Conservation (phyloP, 2,329 filamentous ascomycete genomes). For the Alternaria angustiovoidea region DNA sequence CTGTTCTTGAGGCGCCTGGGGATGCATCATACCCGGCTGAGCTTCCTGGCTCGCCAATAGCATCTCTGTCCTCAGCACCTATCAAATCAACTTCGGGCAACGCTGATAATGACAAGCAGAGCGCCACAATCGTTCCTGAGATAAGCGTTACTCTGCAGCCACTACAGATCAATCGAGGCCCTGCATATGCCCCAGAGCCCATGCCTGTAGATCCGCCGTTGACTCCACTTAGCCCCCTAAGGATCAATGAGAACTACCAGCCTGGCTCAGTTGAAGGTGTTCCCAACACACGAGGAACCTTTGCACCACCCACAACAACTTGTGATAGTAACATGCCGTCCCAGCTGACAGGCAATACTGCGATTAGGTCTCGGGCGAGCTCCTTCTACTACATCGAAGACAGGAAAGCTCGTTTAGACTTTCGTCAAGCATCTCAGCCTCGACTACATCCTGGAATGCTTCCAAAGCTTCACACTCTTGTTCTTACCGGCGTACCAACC, state of each 20-base stretch:
- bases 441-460: conserved; percentile 64
- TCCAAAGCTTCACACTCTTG: conserved; percentile 62
- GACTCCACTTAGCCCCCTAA: conserved; percentile 25
- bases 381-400: conserved; percentile 40
- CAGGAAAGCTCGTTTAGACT: conserved; percentile 38
- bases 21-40: conserved; percentile 39
- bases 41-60: conserved; percentile 30
- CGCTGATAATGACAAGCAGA: not conserved
- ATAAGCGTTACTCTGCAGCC: conserved; percentile 46
- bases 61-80: not conserved
- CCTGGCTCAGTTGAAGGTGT: not conserved
- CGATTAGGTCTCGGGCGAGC: conserved; percentile 29
- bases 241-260: conserved; percentile 12
- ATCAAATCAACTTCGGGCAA: not conserved
- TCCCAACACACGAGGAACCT: not conserved
- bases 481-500: conserved; percentile 65
- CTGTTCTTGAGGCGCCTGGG: conserved; percentile 37
- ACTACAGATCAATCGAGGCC: conserved; percentile 48
- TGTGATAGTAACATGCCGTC: conserved; percentile 8
- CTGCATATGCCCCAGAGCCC: conserved; percentile 58
- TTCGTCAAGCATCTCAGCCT: conserved; percentile 44
- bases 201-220: conserved; percentile 34
- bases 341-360: not conserved
- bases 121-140: conserved; percentile 9
- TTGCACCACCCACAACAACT: conserved; percentile 26